phyloP scores from a whole-genome alignment of 2,329 filamentous ascomycete genomes.

The Endocalyx cinctus region DNA sequence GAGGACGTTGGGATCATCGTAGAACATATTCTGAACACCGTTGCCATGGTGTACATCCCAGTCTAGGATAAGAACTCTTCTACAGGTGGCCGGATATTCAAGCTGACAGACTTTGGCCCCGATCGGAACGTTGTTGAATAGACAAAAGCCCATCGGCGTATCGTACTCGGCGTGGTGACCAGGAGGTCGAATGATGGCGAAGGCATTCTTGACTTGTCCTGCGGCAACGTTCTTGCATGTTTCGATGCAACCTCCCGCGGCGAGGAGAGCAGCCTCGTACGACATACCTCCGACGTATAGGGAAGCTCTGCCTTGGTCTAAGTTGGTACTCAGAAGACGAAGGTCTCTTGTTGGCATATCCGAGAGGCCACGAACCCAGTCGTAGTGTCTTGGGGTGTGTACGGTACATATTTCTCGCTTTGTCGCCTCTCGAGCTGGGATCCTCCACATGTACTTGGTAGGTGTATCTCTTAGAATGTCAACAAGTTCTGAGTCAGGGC shows the following conservation, averaged over 20 bases:
- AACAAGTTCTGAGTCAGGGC: constrained; percentile 49
- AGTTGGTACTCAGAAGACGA: constrained; percentile 56
- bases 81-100: constrained; percentile 73
- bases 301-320: constrained; percentile 66
- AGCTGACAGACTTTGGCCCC: constrained; percentile 83
- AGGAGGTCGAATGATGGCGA: constrained; percentile 90
- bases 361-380: constrained; percentile 64
- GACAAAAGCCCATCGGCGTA: constrained; percentile 86
- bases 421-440: constrained; percentile 72
- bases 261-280: constrained; percentile 74
- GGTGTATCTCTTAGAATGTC: constrained; percentile 49
- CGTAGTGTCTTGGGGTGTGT: constrained; percentile 72
- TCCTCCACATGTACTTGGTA: constrained; percentile 67
- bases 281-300: constrained; percentile 82
- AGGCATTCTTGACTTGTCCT: constrained; percentile 84
- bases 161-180: constrained; percentile 92
- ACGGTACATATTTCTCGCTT: constrained; percentile 75
- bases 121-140: constrained; percentile 97
- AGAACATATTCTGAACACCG: constrained; percentile 94
- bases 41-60: constrained; percentile 86
- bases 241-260: constrained; percentile 90
- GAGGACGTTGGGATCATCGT: constrained; percentile 87
- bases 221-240: constrained; percentile 87
- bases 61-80: constrained; percentile 88
- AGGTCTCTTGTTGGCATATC: constrained; percentile 59